Conservation (phyloP, 1,139 yeast genomes). For the Candida glucosophila region DNA sequence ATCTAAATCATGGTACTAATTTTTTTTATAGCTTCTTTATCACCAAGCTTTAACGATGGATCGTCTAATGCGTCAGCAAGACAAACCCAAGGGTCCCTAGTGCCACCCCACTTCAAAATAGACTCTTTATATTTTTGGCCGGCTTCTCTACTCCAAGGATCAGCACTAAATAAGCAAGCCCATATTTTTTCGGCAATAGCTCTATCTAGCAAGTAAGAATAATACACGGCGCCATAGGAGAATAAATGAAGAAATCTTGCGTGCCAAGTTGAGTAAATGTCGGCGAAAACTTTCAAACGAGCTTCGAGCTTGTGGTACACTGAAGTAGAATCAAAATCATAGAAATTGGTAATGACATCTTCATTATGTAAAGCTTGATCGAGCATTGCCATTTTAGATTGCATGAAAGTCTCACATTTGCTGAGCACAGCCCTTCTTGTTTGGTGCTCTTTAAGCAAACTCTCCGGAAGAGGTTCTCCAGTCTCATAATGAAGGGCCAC, state of each 20-base stretch:
- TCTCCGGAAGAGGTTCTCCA: conserved; percentile 49
- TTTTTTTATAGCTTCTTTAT: conserved; percentile 61
- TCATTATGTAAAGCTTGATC: conserved; percentile 69
- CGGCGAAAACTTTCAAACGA: conserved; percentile 48
- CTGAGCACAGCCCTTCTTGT: conserved; percentile 46
- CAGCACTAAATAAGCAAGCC: conserved; percentile 56
- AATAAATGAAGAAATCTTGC: conserved; percentile 91
- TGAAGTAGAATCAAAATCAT: conserved; percentile 40
- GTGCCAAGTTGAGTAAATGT: conserved; percentile 74
- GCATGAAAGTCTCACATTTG: conserved; percentile 75
- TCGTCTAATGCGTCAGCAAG: conserved; percentile 70
- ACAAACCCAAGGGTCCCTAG: conserved; percentile 83
- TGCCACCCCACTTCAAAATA: conserved; percentile 89
- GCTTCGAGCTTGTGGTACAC: conserved; percentile 62
- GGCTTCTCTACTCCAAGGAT: conserved; percentile 63
- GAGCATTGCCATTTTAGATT: conserved; percentile 79
- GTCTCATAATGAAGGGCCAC: conserved; percentile 74
- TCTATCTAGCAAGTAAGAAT: conserved; percentile 84
- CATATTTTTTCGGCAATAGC: conserved; percentile 88
- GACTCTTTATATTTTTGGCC: conserved; percentile 69
- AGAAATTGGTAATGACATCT: conserved; percentile 19
- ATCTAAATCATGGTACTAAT: too few relatives aligned
- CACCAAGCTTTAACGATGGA: conserved; percentile 57
- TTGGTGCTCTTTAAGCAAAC: conserved; percentile 43
- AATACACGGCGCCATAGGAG: conserved; percentile 91